phyloP scores from a whole-genome alignment of 108 stramenopile species.

The Fragilariopsis cylindrus region DNA sequence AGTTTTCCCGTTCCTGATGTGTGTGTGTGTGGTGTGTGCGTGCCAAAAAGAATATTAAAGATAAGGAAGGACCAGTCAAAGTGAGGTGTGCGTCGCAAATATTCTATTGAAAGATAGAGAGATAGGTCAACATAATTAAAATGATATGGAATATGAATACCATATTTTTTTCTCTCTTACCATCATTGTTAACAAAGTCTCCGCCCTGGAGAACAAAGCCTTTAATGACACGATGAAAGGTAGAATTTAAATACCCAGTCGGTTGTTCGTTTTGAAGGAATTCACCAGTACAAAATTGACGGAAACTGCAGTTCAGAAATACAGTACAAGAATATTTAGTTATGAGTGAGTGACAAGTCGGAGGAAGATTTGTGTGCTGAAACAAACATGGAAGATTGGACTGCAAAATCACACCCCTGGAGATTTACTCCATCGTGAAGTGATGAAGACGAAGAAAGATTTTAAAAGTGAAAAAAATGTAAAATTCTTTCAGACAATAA shows the following conservation, averaged over 20 bases:
- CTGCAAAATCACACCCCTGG: too few relatives aligned
- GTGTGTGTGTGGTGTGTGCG: not conserved
- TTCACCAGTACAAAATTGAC: constrained; percentile 60
- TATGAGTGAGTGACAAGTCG: too few relatives aligned
- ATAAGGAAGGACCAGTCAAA: not conserved
- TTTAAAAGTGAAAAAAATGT: too few relatives aligned
- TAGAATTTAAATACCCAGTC: constrained; percentile 88
- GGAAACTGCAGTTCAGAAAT: constrained; percentile 6
- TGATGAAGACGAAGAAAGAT: too few relatives aligned
- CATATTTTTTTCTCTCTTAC: constrained; percentile 38
- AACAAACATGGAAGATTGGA: too few relatives aligned
- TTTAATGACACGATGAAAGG: constrained; percentile 97
- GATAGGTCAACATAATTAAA: too few relatives aligned
- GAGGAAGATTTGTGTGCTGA: too few relatives aligned
- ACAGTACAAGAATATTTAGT: too few relatives aligned
- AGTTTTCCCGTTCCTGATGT: constrained; percentile 62
- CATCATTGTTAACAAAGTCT: constrained; percentile 93
- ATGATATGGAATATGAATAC: not conserved
- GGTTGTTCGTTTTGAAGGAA: constrained; percentile 89
- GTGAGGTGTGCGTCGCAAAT: not conserved
- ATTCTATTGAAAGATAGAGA: not conserved
- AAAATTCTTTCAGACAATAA: too few relatives aligned
- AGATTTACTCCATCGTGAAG: too few relatives aligned
- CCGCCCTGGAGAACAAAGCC: constrained; percentile 67
- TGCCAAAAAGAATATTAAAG: not conserved